Percentiles rank a stretch among this genome's conserved stretches.
phyloP scores from a whole-genome alignment of 2,329 filamentous ascomycete genomes.

The Clonostachys byssicola region DNA sequence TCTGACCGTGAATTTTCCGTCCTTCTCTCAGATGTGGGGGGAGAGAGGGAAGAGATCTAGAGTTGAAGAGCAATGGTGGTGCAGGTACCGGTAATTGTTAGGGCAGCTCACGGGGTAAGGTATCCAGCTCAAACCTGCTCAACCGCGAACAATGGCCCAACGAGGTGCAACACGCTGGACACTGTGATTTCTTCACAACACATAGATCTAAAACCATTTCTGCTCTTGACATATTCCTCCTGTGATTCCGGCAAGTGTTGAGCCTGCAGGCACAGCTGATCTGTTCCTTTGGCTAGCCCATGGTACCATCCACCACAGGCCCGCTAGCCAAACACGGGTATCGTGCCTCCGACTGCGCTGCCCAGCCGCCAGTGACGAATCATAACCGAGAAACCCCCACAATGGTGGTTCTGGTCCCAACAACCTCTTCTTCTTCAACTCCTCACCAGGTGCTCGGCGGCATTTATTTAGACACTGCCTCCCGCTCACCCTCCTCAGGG shows the following conservation, averaged over 20 bases:
- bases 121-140: conserved; percentile 5
- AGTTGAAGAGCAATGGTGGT: neutral
- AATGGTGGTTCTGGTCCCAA: neutral
- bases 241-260: too few species aligned
- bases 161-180: conserved; percentile 6
- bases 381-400: conserved; percentile 1
- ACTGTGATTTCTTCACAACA: conserved; percentile 14
- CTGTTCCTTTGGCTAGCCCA: neutral
- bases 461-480: neutral
- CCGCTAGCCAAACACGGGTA: neutral
- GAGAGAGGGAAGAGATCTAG: neutral
- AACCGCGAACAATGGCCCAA: neutral
- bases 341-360: conserved; percentile 12
- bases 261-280: neutral
- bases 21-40: neutral
- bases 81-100: too few species aligned
- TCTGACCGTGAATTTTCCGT: neutral
- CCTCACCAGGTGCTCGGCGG: neutral
- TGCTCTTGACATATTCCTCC: neutral
- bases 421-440: conserved; percentile 5
- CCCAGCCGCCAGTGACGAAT: conserved; percentile 6
- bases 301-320: neutral
- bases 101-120: neutral
- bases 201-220: neutral
- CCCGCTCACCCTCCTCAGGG: neutral